Evolutionary conservation across 169 alveolate species (phyloP).

Genomic region (Plasmodium sp.): DNA sequence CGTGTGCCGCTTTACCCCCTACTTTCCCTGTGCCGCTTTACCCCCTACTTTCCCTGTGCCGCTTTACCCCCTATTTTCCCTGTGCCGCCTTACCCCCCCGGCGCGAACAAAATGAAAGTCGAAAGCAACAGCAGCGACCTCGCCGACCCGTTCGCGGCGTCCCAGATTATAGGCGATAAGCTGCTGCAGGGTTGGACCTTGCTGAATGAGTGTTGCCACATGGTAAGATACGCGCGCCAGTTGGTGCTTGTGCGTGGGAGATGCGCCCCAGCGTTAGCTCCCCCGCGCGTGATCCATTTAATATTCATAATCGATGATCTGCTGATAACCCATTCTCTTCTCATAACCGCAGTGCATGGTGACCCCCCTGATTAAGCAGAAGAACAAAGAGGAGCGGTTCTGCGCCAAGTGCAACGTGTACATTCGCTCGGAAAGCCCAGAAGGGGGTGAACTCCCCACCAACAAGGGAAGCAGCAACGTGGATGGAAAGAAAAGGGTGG

Average conservation of each 20-base stretch:
- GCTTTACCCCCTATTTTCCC: background rate
- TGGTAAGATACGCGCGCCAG: constrained; percentile 14
- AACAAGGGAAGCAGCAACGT: background rate
- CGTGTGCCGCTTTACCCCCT: background rate
- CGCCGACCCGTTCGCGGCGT: constrained; percentile 10
- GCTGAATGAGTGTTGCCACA: constrained; percentile 25
- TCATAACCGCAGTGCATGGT: constrained; percentile 24
- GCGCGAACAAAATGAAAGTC: constrained; percentile 15
- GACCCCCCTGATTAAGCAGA: constrained; percentile 57
- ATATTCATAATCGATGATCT: too few relatives aligned
- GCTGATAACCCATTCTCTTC: too few relatives aligned
- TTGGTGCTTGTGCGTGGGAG: background rate
- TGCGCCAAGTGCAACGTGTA: constrained; percentile 43
- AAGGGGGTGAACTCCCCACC: background rate
- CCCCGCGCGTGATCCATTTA: background rate
- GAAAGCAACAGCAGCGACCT: background rate
- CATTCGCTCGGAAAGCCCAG: background rate
- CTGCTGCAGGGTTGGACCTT: constrained; percentile 67
- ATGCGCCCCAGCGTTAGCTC: background rate
- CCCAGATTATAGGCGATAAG: constrained; percentile 48
- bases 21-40: background rate
- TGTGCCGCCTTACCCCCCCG: background rate
- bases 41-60: background rate
- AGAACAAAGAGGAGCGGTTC: constrained; percentile 37
- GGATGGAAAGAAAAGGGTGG: background rate